Percentiles rank a stretch among this genome's conserved stretches.
Evolutionary conservation across 1,139 yeast genomes (phyloP).

Genomic region (Suhomyces bribrorum): DNA sequence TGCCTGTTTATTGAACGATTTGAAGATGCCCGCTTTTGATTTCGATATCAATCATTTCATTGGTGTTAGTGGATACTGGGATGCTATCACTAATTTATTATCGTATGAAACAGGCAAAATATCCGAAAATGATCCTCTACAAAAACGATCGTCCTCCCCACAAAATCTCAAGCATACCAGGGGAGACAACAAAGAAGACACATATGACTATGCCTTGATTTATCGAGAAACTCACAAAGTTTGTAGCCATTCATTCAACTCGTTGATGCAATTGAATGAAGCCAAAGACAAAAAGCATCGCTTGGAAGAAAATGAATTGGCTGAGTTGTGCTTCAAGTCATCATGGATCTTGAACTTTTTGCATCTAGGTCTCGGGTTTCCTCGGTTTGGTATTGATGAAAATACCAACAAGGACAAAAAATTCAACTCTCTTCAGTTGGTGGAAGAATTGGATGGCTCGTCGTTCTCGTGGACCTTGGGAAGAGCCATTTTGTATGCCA

Average conservation of each 20-base stretch:
- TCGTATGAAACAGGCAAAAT: constrained; percentile 24
- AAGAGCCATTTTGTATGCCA: constrained; percentile 66
- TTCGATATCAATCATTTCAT: constrained; percentile 67
- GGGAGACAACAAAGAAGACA: constrained; percentile 1
- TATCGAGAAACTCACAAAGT: constrained; percentile 46
- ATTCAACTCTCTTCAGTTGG: constrained; percentile 56
- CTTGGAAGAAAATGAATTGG: constrained; percentile 27
- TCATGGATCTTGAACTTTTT: constrained; percentile 72
- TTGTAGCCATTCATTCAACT: constrained; percentile 43
- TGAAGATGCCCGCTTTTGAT: constrained; percentile 62
- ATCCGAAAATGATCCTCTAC: constrained; percentile 1
- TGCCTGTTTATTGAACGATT: constrained; percentile 54
- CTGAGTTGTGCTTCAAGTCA: constrained; percentile 34
- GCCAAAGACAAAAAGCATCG: constrained; percentile 28
- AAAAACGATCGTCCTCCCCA: neutral
- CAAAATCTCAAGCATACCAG: neutral
- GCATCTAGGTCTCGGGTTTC: constrained; percentile 74
- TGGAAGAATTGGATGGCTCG: constrained; percentile 62
- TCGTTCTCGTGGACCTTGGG: constrained; percentile 86
- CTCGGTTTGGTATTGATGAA: constrained; percentile 53
- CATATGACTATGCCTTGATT: constrained; percentile 42
- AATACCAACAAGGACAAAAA: constrained; percentile 24
- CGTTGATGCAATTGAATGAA: constrained; percentile 42
- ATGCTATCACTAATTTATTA: constrained; percentile 55
- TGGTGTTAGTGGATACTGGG: constrained; percentile 86